Evolutionary conservation across 2,329 filamentous ascomycete species (phyloP).

Genomic region (Pseudomassariella vexata): DNA sequence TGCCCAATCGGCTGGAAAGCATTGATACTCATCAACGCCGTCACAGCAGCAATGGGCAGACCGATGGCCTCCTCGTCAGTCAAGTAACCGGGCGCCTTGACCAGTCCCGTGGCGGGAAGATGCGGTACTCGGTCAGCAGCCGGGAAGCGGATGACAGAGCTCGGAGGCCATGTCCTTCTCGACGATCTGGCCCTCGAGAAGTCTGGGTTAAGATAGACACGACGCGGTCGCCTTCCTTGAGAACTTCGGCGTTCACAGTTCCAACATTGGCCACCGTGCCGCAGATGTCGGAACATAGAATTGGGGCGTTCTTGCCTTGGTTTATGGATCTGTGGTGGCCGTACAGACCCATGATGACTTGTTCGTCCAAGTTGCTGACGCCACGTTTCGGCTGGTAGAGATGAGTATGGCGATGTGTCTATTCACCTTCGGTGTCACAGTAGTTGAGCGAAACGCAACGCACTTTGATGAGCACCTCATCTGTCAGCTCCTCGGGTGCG

Average conservation of each 20-base stretch:
- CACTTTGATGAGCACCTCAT: conserved; percentile 46
- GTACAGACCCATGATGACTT: conserved; percentile 62
- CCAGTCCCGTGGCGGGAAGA: conserved; percentile 51
- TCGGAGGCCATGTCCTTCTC: conserved; percentile 49
- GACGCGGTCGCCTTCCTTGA: conserved; percentile 58
- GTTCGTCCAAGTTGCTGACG: neutral
- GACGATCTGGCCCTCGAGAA: conserved; percentile 51
- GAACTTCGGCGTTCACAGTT: conserved; percentile 31
- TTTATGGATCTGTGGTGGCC: conserved; percentile 54
- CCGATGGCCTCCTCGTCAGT: conserved; percentile 54
- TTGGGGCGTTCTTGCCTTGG: conserved; percentile 34
- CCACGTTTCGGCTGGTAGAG: neutral
- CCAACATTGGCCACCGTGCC: conserved; percentile 51
- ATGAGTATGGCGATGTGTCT: neutral
- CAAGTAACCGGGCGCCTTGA: conserved; percentile 51
- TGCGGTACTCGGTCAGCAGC: conserved; percentile 54
- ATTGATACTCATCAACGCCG: conserved; percentile 62
- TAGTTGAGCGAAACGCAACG: conserved; percentile 42
- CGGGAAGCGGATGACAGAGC: conserved; percentile 54
- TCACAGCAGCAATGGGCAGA: conserved; percentile 56
- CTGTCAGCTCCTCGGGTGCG: conserved; percentile 37
- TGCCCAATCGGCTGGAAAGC: conserved; percentile 49
- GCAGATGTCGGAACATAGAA: conserved; percentile 68
- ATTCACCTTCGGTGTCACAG: conserved; percentile 41
- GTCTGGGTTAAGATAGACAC: conserved; percentile 57